Evolutionary conservation across 192 early-diverging fungal species (phyloP), one percentile per base, ranked within the genome.

Genomic region (Chytriomyces hyalinus): DNA sequence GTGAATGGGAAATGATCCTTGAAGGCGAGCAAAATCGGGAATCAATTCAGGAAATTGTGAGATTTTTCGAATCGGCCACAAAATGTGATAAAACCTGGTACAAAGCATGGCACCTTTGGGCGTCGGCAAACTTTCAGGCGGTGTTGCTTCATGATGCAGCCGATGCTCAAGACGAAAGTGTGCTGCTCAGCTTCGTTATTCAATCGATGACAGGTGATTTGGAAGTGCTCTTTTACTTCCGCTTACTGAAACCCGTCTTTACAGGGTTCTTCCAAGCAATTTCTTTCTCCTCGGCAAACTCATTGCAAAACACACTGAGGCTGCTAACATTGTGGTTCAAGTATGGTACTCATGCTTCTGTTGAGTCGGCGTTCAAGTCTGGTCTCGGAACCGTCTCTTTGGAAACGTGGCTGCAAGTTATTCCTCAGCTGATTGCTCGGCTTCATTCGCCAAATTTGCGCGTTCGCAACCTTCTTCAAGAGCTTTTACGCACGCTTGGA

Each of bases 61-160:
- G 85, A 61, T 93, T 91, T 2, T 92, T 91, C 76, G 79, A 8
- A 17, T 85, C 92, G 45, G 94, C 95, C 0, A 94, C 92, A 11
- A 81, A 88, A 28, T 86, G 92, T 80, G 93, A 94, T 70, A 83
- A 85, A 77, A 87, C 91, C 51, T 95, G 92, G 92, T 95, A 96
- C 83, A 95, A 81, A 91, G 95, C 93, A 20, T 96, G 94, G 94
- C 94, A 96, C 68, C 85, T 90, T 17, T 94, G 93, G 90, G 95
- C 93, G 20, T 77, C 94, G 11, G 87, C 91, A 44, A 94, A 94
- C 72, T 89, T 91, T 79, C 91, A 96, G 70, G 91, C 91, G 44
- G 86, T 94, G 64, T 82, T 81, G 13, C 85, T 88, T 71, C 86
- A 91, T 62, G 89, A 90, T 48, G 81, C 88, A 92, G 91, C 0